Base-by-base conservation (phyloP, 495 filamentous ascomycete species). In the Daldinia bambusicola region DNA sequence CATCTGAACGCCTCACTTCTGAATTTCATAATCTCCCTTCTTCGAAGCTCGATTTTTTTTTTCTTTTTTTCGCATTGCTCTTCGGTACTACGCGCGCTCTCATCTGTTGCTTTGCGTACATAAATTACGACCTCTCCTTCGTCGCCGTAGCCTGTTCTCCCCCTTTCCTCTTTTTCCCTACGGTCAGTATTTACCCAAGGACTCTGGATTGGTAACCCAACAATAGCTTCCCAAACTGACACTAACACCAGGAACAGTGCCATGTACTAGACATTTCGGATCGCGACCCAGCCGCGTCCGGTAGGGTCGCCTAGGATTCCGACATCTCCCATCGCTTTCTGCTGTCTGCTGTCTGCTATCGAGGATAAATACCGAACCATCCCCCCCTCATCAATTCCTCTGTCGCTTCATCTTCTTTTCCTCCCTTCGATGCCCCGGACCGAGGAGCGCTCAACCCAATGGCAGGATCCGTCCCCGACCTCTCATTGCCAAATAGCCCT, bases 391-490 rank as follows among this genome's bases (percentile, higher is more conserved):
- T 72, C 66, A 61, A 63, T 58, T 55, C 63, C 41, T 43, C 51
- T 48, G 18, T 37, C 58, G 59, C 65, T 66, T 65, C 52, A 58
- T 61, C 64, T 30, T 69, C 50, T 61, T 60, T 61, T 7, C 37
- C 36, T 22, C 48, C 65, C 61, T 75, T 66, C 76, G 70, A 78
- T 78, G 75, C 69, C 59, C 70, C 64, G 69, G 67, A 71, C 48
- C 64, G 50, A 72, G 63, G 60, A 66, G 32, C 69, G 38, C 64
- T 65, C 61, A 75, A 70, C 76, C 75, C 81, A 81, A 88, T 87
- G 85, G 85, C 83, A 76, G 77, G 80, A 73, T 74, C 78, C 71
- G 76, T 80, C 60, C 80, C 80, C 71, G 77, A 84, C 68, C 53
- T 77, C 57, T 73, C 80, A 51, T 62, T 77, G 0, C 75, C 81